A percentile compares a stretch with the other conserved stretches of the same genome.
phyloP scores from a whole-genome alignment of 2,329 filamentous ascomycete species.

The Microsporum canis region DNA sequence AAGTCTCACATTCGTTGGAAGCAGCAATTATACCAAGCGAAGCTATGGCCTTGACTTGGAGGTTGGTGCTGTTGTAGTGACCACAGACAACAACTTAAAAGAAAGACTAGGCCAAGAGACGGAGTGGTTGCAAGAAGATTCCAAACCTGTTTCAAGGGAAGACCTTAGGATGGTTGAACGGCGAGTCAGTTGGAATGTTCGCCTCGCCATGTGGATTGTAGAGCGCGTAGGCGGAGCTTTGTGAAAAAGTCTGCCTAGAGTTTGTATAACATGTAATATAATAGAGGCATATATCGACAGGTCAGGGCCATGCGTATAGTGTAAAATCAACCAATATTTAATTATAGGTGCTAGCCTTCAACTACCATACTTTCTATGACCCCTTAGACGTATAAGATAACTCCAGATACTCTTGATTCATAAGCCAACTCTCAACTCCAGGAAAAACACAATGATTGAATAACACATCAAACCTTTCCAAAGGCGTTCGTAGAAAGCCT shows the following conservation, averaged over 20 bases:
- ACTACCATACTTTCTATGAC: not conserved
- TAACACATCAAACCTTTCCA: not conserved
- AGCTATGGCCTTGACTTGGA: constrained; percentile 90
- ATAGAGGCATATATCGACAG: not conserved
- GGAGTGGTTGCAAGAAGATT: constrained; percentile 64
- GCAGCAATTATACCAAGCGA: constrained; percentile 89
- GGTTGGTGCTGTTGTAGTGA: constrained; percentile 76
- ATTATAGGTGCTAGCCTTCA: not conserved
- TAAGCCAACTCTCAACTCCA: constrained; percentile 13
- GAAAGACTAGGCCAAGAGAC: constrained; percentile 66
- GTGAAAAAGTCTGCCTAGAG: constrained; percentile 31
- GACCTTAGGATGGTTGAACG: constrained; percentile 75
- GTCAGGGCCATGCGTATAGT: not conserved
- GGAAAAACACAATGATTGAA: not conserved
- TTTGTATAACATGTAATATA: not conserved
- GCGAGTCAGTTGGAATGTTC: constrained; percentile 72
- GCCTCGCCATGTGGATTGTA: constrained; percentile 90
- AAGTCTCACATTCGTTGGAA: constrained; percentile 72
- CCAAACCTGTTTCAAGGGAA: constrained; percentile 55
- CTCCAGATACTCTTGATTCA: not conserved
- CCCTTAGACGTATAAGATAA: not conserved
- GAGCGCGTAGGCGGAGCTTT: constrained; percentile 76
- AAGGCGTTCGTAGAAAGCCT: constrained; percentile 37
- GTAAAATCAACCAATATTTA: not conserved
- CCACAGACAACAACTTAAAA: constrained; percentile 61